phyloP scores from a whole-genome alignment of 495 filamentous ascomycete genomes.

The Penicillium angulare region DNA sequence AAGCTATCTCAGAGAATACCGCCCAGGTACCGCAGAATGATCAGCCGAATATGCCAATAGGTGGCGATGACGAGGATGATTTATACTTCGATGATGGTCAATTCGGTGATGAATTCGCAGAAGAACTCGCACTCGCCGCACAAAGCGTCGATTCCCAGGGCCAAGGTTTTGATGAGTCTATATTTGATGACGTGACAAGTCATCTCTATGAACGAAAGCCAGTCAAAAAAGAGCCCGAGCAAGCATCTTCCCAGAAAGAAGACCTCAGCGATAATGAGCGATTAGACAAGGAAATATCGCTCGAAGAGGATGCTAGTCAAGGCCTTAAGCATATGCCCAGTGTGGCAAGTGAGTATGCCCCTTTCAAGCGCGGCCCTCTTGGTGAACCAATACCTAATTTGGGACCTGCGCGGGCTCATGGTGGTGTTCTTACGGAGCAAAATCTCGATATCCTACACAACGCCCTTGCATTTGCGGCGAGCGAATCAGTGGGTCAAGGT shows the following conservation, averaged over 20 bases:
- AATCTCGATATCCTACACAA: slow-evolving; percentile 72
- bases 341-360: slow-evolving; percentile 39
- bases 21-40: not conserved
- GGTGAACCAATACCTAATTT: slow-evolving; percentile 29
- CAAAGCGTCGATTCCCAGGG: too few relatives aligned
- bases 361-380: slow-evolving; percentile 28
- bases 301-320: slow-evolving; percentile 15
- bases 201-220: slow-evolving; percentile 46
- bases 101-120: slow-evolving; percentile 52
- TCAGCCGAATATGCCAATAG: slow-evolving; percentile 1
- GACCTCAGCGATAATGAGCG: slow-evolving; percentile 6
- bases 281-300: slow-evolving; percentile 9
- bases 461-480: slow-evolving; percentile 76
- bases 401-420: slow-evolving; percentile 31
- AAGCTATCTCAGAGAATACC: not conserved
- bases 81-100: slow-evolving; percentile 82
- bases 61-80: slow-evolving; percentile 60
- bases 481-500: slow-evolving; percentile 66
- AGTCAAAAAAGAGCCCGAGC: slow-evolving; percentile 12
- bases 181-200: slow-evolving; percentile 67
- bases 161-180: slow-evolving; percentile 69
- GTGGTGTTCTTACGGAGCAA: slow-evolving; percentile 52
- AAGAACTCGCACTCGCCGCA: too few relatives aligned
- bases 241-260: slow-evolving; percentile 9
- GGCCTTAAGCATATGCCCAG: slow-evolving; percentile 42